Conservation (phyloP, 2,329 filamentous ascomycete species). For the Chaetomiaceae sp. region DNA sequence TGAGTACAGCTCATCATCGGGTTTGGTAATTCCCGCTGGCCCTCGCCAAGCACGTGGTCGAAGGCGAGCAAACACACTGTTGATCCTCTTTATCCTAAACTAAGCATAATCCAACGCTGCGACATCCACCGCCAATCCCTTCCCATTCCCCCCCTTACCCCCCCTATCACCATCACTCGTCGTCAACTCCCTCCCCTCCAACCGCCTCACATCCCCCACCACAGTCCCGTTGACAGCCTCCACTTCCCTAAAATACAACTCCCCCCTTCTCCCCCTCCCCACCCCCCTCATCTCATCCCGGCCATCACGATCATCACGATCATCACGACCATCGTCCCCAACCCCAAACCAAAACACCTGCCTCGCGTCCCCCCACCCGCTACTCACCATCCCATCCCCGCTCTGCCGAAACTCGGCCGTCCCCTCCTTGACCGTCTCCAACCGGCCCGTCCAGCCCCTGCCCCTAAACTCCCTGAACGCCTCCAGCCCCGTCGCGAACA, state of each 20-base stretch:
- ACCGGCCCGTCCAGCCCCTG: constrained; percentile 32
- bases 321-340: background rate
- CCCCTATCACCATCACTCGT: background rate
- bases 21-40: too few relatives aligned
- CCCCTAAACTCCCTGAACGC: constrained; percentile 40
- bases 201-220: constrained; percentile 43
- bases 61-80: too few relatives aligned
- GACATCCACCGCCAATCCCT: background rate
- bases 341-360: constrained; percentile 54
- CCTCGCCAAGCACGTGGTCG: too few relatives aligned
- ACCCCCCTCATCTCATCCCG: too few relatives aligned
- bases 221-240: constrained; percentile 51
- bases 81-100: background rate
- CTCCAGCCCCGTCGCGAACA: constrained; percentile 58
- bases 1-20: too few relatives aligned
- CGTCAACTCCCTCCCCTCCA: constrained; percentile 27
- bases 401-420: constrained; percentile 51
- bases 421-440: constrained; percentile 54
- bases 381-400: constrained; percentile 43
- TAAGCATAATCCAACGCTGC: constrained; percentile 1
- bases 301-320: too few relatives aligned
- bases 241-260: constrained; percentile 57
- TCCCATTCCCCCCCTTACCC: background rate
- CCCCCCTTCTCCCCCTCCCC: constrained; percentile 27
- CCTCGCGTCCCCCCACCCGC: constrained; percentile 51